These are phyloP conservation scores for Cercospora zeina DNA, from an alignment of 2,329 filamentous ascomycete species.

Conservation along the genomic window DNA sequence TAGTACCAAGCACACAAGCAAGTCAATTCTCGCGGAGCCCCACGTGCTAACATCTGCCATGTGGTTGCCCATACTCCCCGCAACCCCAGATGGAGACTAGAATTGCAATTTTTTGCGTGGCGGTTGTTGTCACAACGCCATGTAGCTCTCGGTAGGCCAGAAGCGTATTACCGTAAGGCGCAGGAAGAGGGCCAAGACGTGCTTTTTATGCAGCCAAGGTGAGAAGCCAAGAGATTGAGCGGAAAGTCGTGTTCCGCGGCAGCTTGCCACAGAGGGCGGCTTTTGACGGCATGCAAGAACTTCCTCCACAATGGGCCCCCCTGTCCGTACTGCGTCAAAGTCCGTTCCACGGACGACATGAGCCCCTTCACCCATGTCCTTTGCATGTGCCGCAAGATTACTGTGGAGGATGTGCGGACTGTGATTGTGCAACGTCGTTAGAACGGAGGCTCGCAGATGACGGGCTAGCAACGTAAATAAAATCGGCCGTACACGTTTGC, in stretches of 20 bases:
- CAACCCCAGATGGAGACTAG: conserved; percentile 7
- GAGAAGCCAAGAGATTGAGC: background rate
- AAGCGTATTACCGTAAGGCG: background rate
- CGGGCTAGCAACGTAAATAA: conserved; percentile 1
- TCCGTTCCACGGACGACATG: conserved; percentile 4
- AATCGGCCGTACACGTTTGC: background rate
- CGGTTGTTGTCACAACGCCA: background rate
- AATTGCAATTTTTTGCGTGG: background rate
- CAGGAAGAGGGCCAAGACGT: background rate
- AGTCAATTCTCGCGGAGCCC: background rate
- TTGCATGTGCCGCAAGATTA: background rate
- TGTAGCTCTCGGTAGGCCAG: background rate
- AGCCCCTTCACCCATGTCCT: background rate
- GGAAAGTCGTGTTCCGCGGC: conserved; percentile 4
- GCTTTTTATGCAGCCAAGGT: conserved; percentile 1
- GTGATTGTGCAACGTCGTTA: background rate
- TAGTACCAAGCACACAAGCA: background rate
- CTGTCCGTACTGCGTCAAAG: background rate
- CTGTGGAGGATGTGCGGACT: background rate
- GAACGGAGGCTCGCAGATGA: background rate
- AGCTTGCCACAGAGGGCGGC: background rate
- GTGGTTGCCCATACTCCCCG: conserved; percentile 10
- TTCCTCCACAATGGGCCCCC: background rate
- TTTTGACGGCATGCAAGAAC: no score
- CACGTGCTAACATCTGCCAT: conserved; percentile 1